Evolutionary conservation across 768 basidiomycete genomes (phyloP), one percentile per base, ranked within the genome.

Genomic region (Lepiota subincarnata): DNA sequence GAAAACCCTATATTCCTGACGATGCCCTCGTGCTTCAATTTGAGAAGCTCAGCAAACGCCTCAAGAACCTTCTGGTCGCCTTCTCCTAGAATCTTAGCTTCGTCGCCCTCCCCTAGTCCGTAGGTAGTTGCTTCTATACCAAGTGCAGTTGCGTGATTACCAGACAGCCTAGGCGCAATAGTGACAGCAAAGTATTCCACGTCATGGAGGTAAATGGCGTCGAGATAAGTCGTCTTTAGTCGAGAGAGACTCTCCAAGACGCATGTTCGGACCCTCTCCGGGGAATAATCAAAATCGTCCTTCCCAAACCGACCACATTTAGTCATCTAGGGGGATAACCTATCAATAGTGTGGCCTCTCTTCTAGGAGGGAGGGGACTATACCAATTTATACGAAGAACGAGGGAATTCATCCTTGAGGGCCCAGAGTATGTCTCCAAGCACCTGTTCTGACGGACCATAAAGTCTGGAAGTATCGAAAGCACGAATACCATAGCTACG

Each of bases 391-490:
- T 93, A 93, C 3, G 87, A 83, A 1, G 78, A 76, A 3, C 92
- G 83, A 19, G 91, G 90, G 62, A 89, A 93, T 61, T 89, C 87
- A 42, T 66, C 66, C 46, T 74, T 71, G 20, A 95, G 68, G 0
- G 78, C 70, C 47, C 80, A 67, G 31, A 91, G 70, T 14, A 81
- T 80, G 49, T 79, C 79, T 35, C 92, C 88, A 40, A 92, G 70
- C 0, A 93, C 73, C 57, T 83, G 76, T 68, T 94, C 92, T 0
- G 91, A 91, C 4, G 81, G 78, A 11, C 87, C 89, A 62, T 94
- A 94, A 64, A 82, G 89, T 5, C 83, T 79, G 10, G 89, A 79
- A 2, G 92, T 94, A 67, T 95, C 92, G 62, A 95, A 88, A 0
- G 86, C 86, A 31, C 68, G 69, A 51, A 94, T 84, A 20, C 90